A percentile compares a stretch with the other conserved stretches of the same genome.
These are phyloP conservation scores for Fusarium kyushuense DNA, from an alignment of 2,329 filamentous ascomycete species.

Conservation along the genomic window DNA sequence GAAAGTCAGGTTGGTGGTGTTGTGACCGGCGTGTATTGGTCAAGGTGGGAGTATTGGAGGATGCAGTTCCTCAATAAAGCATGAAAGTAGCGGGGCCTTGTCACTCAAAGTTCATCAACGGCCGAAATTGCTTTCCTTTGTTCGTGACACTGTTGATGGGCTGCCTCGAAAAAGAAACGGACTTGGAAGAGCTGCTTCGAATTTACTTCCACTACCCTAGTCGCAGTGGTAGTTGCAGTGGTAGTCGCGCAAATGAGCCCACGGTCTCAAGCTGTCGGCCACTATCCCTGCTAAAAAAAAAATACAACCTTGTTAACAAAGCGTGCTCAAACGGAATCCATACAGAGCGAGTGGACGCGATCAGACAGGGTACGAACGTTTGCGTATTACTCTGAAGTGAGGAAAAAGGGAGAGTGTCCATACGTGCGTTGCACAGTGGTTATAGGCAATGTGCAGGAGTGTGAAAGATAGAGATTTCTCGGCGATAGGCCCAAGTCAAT, in stretches of 20 bases:
- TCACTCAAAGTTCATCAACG: constrained; percentile 26
- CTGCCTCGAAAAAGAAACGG: constrained; percentile 40
- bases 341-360: constrained; percentile 8
- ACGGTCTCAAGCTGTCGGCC: constrained; percentile 32
- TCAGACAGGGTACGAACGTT: constrained; percentile 5
- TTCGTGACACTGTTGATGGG: constrained; percentile 36
- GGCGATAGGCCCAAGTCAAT: constrained; percentile 9
- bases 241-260: constrained; percentile 44
- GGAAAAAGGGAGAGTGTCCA: constrained; percentile 6
- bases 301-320: constrained; percentile 24
- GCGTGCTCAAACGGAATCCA: constrained; percentile 14
- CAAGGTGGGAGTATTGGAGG: constrained; percentile 4
- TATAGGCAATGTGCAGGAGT: constrained; percentile 25
- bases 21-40: constrained; percentile 30
- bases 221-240: constrained; percentile 20
- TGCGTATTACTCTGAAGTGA: neutral
- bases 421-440: constrained; percentile 38
- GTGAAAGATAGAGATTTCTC: constrained; percentile 31
- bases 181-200: constrained; percentile 32
- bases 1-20: constrained; percentile 9
- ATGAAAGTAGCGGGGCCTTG: constrained; percentile 11
- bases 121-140: constrained; percentile 23
- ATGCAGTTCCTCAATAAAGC: constrained; percentile 6
- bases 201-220: constrained; percentile 38
- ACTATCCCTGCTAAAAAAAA: constrained; percentile 35